Conservation (phyloP, 78 protist species). For the Dictyostelium intermedium region DNA sequence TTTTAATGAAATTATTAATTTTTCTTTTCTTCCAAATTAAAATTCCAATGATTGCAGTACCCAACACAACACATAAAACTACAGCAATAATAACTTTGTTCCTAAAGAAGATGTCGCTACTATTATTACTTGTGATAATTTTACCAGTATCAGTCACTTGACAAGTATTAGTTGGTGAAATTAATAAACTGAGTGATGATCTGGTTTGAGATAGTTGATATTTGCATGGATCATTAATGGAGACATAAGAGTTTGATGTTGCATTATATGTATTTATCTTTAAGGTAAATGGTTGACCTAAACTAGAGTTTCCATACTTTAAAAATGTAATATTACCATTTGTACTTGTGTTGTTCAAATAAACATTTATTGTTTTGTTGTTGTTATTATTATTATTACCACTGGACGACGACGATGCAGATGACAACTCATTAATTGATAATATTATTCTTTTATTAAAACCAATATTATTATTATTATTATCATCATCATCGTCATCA, state of each 20-base stretch:
- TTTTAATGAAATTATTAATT: not conserved
- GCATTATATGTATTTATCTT: not conserved
- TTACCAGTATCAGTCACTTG: not conserved
- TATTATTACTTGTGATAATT: not conserved
- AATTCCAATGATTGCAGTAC: not conserved
- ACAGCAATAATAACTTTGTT: not conserved
- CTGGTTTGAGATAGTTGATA: not conserved
- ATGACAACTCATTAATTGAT: not conserved
- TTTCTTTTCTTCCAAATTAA: conserved; percentile 17
- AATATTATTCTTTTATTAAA: not conserved
- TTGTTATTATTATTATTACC: not conserved
- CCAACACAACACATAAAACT: not conserved
- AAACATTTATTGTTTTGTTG: not conserved
- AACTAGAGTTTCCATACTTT: not conserved
- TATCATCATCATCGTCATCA: not conserved
- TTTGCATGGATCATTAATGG: conserved; percentile 6
- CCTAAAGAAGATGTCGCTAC: not conserved
- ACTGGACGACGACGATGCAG: not conserved
- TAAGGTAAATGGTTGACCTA: not conserved
- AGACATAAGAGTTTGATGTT: not conserved
- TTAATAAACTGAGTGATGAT: not conserved
- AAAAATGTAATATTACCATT: not conserved
- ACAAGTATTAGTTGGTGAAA: not conserved
- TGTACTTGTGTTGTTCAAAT: not conserved
- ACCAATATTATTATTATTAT: not conserved